Base-by-base conservation (phyloP, 305 asterid species). In the Fraxinus floribunda region DNA sequence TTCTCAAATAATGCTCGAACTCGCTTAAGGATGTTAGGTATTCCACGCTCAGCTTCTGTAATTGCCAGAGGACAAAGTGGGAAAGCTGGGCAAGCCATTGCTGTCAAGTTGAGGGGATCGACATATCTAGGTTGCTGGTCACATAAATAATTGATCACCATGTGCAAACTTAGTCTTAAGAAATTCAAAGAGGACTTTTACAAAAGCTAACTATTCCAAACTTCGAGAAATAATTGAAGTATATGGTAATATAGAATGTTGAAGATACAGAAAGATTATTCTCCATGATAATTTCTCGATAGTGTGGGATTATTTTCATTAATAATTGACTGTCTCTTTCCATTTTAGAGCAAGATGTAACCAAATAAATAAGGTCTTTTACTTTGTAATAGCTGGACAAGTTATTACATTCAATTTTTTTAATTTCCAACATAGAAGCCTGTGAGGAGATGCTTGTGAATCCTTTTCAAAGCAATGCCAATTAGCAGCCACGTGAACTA, bases 61-160 rank as follows among this genome's bases (percentile, higher is more conserved):
- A 94, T 85, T 85, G 98, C 99, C 88, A 95, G 88, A 75, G 99
- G 97, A 82, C 99, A 95, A 57, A 95, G 92, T 7, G 99, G 99
- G 70, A 95, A 89, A 55, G 99, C 99, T 73, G 99, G 99, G 95
- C 99, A 95, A 5, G 99, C 98, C 98, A 95, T 95, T 32, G 98
- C 93, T 77, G 98, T 94, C 76, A 91, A 80, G 86, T 95, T 95
- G 85, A 95, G 97, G 66, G 98, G 98, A 91, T 93, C 99, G 16
- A 95, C 99, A 84, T 83, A 87, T 88, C 93, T 89, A 76, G 98
- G 99, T 92, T 92, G 93, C 99, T 95, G 90, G 44, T 68, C 84
- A 88, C 52, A 75, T 66, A 79, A 79, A 85, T 46, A 55, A 78
- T 35, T 22, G 41, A 77, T 75, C 75, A 85, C 24, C 13, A 15